Base-by-base conservation (phyloP, 495 filamentous ascomycete genomes). In the Penicillium odoratum region DNA sequence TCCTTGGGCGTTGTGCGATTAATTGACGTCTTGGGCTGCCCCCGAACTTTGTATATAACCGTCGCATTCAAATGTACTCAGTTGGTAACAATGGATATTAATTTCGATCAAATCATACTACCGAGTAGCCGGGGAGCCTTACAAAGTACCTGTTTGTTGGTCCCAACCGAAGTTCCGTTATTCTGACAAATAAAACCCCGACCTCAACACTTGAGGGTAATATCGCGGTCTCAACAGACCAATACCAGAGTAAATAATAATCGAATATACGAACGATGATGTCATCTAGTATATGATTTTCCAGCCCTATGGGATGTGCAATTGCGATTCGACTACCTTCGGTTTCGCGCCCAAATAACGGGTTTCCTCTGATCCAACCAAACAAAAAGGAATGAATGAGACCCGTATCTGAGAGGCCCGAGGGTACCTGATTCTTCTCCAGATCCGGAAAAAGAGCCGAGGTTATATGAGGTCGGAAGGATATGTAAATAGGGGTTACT, bases 51-150 rank as follows among this genome's bases (percentile, higher is more conserved):
- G 46, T 48, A 29, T 15, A 48, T 48, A 48, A n/a, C 18, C 9
- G 28, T 31, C 26, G 25, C 18, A 46, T 25, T 48, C 46, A 48
- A 48, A n/a, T 48, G 46, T 48, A 48, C 15, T 48, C 46, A 38
- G 18, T 38, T 51, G 16, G 28, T 34, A n/a, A 30, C 5, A 49
- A 25, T 34, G 47, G 11, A 30, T 49, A 49, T 30, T 16, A 13
- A 50, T 51, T 51, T 51, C n/a, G 11, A 26, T 51, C 30, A 15
- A n/a, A 16, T 40, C 0, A 5, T 2, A 40, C 11, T 40, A 16
- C n/a, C 5, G 5, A n/a, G 13, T 16, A 16, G n/a, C 4, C 21
- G 21, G 21, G 21, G 2, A 21, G 21, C 21, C 21, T 21, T 21
- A 2, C 21, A 21, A 21, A 21, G 1, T 21, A 21, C 21, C 1